Base-by-base conservation (phyloP, 2,329 filamentous ascomycete genomes). In the Ambrosiella beaveri region DNA sequence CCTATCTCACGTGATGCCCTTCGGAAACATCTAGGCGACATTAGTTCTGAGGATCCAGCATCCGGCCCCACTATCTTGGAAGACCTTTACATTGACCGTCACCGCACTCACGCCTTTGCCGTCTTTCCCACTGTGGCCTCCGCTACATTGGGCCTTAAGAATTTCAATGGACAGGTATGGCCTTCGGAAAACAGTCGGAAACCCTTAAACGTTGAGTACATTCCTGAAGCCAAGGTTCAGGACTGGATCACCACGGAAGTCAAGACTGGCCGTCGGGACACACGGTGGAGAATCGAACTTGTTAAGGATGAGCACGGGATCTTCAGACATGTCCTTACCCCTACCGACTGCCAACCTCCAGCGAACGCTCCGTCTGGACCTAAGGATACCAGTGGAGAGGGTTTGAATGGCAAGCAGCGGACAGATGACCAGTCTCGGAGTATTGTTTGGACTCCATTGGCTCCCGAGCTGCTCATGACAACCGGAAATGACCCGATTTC, bases 51-150 rank as follows among this genome's bases (percentile, higher is more conserved):
- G 0, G 73, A 78, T 1, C 72, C 71, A 35, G 68, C 72, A 17
- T 68, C 75, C 2, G 69, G 74, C 1, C 73, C 82, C 54, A 68
- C 77, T 5, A 73, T 78, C 40, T 74, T 95, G 44, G 70, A 77
- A 17, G 73, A 79, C 35, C 88, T 94, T 65, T 88, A 87, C 66
- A 76, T 97, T 44, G 91, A 97, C 67, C 75, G 77, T 38, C 86
- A 97, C 65, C 84, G 86, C 62, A 94, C 90, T 0, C 93, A 98
- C 68, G 88, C 88, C 7, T 86, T 96, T 66, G 85, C 84, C 41
- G 73, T 80, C 27, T 91, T 97, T 67, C 73, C 74, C 50, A 84
- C 75, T 51, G 73, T 81, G 8, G 74, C 82, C 2, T 83, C 85
- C 2, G 93, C 93, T 3, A 81, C 84, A 0, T 79, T 88, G 19